Conservation (phyloP, 495 filamentous ascomycete species). For the Glonium stellatum region DNA sequence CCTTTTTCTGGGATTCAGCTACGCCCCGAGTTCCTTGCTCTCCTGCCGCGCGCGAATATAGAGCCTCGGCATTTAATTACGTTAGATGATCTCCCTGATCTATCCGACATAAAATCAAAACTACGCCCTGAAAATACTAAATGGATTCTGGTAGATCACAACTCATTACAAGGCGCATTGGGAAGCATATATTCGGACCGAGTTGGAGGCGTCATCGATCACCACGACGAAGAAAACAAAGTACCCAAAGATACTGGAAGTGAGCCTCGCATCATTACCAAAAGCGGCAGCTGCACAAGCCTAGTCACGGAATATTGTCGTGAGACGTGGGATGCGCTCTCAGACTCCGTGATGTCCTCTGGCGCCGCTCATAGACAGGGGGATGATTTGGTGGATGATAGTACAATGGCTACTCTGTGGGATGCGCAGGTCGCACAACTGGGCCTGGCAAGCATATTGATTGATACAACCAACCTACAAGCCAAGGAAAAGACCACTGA, state of each 20-base stretch:
- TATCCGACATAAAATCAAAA: constrained; percentile 21
- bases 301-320: constrained; percentile 61
- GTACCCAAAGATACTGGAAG: constrained; percentile 43
- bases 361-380: constrained; percentile 34
- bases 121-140: constrained; percentile 37
- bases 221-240: constrained; percentile 74
- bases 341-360: constrained; percentile 24
- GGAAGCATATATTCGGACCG: constrained; percentile 36
- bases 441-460: constrained; percentile 71
- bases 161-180: constrained; percentile 57
- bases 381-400: constrained; percentile 19
- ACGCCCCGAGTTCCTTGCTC: constrained; percentile 64
- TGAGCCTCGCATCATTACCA: constrained; percentile 58
- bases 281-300: constrained; percentile 68
- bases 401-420: constrained; percentile 35
- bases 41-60: constrained; percentile 40
- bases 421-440: constrained; percentile 63
- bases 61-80: constrained; percentile 39
- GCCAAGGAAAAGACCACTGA: constrained; percentile 65
- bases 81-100: constrained; percentile 38
- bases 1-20: constrained; percentile 60
- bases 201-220: constrained; percentile 78
- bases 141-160: constrained; percentile 86
- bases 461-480: constrained; percentile 75
- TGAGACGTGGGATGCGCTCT: constrained; percentile 48